These are phyloP conservation scores for Solidago caesia DNA, from an alignment of 129 eudicot species.

Conservation along the genomic window DNA sequence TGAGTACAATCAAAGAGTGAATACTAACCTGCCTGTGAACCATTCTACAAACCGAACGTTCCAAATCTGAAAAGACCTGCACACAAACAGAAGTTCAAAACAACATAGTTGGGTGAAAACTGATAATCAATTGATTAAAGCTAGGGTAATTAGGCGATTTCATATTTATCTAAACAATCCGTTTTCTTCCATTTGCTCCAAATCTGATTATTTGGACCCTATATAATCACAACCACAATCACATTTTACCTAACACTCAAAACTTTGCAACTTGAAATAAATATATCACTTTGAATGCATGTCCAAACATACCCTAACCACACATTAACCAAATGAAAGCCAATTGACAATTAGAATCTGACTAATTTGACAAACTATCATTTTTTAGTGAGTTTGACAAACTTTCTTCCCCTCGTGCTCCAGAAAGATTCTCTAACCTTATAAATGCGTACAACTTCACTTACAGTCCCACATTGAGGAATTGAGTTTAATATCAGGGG, in stretches of 20 bases:
- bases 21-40: slow-evolving; percentile 83
- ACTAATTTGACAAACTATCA: no score
- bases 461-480: no score
- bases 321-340: background rate
- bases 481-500: no score
- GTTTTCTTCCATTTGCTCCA: background rate
- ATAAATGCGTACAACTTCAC: no score
- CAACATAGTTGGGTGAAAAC: background rate
- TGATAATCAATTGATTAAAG: background rate
- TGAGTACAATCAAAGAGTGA: slow-evolving; percentile 4
- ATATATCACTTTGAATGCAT: no score
- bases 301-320: background rate
- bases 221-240: background rate
- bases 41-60: slow-evolving; percentile 97
- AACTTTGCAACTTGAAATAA: background rate
- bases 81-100: slow-evolving; percentile 15
- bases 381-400: no score
- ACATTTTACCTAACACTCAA: background rate
- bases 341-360: no score
- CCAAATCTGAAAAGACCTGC: slow-evolving; percentile 97
- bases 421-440: no score
- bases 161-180: background rate
- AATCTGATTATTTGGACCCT: background rate
- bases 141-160: background rate
- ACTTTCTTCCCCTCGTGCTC: no score